Conservation (phyloP, 208 protist species). For the Angomonas deanei region DNA sequence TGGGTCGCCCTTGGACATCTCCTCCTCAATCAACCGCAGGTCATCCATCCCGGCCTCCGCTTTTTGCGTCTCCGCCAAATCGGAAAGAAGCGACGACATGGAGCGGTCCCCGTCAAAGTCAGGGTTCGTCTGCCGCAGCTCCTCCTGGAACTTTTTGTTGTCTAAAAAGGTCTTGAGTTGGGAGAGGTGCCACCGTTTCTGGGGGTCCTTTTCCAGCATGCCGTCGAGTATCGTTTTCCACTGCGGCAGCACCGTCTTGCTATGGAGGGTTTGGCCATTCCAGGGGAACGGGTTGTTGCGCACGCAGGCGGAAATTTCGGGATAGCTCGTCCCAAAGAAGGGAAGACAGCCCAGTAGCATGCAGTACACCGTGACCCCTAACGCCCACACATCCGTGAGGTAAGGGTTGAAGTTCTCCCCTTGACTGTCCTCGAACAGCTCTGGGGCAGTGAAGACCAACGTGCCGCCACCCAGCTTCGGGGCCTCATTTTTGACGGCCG, state of each 20-base stretch:
- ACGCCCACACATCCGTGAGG: constrained; percentile 71
- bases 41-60: background rate
- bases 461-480: constrained; percentile 42
- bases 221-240: constrained; percentile 54
- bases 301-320: constrained; percentile 38
- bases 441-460: constrained; percentile 68
- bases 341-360: constrained; percentile 69
- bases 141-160: constrained; percentile 16
- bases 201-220: constrained; percentile 69
- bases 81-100: background rate
- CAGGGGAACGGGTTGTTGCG: constrained; percentile 32
- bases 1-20: background rate
- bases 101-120: background rate
- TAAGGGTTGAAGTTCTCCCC: constrained; percentile 30
- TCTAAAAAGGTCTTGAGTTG: constrained; percentile 56
- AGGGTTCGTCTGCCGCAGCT: constrained; percentile 9
- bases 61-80: background rate
- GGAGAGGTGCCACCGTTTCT: constrained; percentile 46
- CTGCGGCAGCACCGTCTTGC: constrained; percentile 20
- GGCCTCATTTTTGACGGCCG: background rate
- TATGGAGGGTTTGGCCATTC: constrained; percentile 24
- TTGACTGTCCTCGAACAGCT: constrained; percentile 32
- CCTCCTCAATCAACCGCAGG: background rate
- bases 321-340: constrained; percentile 44
- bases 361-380: constrained; percentile 79